A percentile compares a stretch with the other conserved stretches of the same genome.
These are phyloP conservation scores for Neobulgaria alba DNA, from an alignment of 2,329 filamentous ascomycete genomes.

Conservation along the genomic window DNA sequence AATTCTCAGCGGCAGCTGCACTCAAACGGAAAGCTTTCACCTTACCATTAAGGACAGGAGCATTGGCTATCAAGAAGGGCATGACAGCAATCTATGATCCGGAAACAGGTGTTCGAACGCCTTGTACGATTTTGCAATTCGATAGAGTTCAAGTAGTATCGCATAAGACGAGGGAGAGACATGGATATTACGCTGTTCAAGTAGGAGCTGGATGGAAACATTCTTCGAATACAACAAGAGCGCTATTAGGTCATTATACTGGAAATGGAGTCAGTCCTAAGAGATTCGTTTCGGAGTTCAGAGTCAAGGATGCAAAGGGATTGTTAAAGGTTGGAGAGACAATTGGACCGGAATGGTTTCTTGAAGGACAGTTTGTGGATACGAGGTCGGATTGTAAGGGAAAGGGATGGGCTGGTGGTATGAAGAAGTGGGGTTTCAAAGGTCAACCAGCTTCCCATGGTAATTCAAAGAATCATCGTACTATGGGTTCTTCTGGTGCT, in stretches of 20 bases:
- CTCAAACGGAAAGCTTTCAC: slow-evolving; percentile 49
- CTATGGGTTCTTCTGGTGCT: slow-evolving; percentile 81
- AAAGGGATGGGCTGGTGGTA: slow-evolving; percentile 92
- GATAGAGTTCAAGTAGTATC: slow-evolving; percentile 85
- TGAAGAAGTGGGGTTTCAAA: slow-evolving; percentile 89
- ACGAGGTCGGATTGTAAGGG: slow-evolving; percentile 70
- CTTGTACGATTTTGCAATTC: slow-evolving; percentile 89
- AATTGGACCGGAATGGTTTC: slow-evolving; percentile 84
- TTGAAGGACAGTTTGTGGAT: slow-evolving; percentile 84
- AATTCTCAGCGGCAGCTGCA: slow-evolving; percentile 51
- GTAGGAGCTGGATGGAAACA: slow-evolving; percentile 71
- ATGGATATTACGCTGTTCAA: slow-evolving; percentile 94
- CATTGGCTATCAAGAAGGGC: slow-evolving; percentile 83
- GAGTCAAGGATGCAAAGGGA: slow-evolving; percentile 64
- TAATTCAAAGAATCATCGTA: slow-evolving; percentile 88
- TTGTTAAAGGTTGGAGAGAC: slow-evolving; percentile 66
- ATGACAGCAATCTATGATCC: slow-evolving; percentile 86
- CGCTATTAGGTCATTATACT: slow-evolving; percentile 82
- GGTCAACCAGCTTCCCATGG: slow-evolving; percentile 91
- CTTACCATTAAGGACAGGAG: slow-evolving; percentile 64
- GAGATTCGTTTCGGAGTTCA: slow-evolving; percentile 76
- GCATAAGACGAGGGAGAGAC: slow-evolving; percentile 68
- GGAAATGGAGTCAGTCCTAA: slow-evolving; percentile 76
- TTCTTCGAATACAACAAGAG: slow-evolving; percentile 67
- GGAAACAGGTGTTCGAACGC: slow-evolving; percentile 64